These are phyloP conservation scores for Phytophthora hybrid DNA, from an alignment of 352 stramenopile species.

Conservation along the genomic window DNA sequence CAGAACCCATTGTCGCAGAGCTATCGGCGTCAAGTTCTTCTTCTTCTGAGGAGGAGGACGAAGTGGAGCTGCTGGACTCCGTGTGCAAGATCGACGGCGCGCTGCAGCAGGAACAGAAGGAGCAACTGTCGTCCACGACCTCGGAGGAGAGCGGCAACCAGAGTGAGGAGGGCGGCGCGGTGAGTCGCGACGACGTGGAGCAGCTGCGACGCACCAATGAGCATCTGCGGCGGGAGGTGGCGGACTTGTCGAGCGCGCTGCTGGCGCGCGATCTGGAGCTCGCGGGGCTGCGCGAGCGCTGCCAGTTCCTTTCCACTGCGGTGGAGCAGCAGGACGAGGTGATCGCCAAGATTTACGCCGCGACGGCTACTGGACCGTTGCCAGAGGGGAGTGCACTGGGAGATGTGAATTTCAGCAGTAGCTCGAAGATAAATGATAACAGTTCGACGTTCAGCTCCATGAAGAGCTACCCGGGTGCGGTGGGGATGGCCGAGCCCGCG, in stretches of 20 bases:
- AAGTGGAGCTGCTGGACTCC: conserved; percentile 40
- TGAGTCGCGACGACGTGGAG: conserved; percentile 34
- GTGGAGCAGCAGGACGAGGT: conserved; percentile 83
- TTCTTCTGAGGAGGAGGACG: conserved; percentile 31
- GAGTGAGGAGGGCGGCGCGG: conserved; percentile 6
- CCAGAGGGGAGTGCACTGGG: neutral
- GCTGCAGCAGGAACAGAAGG: conserved; percentile 2
- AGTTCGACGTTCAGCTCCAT: conserved; percentile 24
- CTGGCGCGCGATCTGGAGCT: conserved; percentile 84
- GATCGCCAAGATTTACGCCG: conserved; percentile 83
- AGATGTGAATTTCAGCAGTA: neutral
- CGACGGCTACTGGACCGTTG: conserved; percentile 1
- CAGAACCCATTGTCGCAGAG: neutral
- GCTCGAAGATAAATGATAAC: conserved; percentile 14
- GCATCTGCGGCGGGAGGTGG: conserved; percentile 58
- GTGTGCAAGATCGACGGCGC: conserved; percentile 36
- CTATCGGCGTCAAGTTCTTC: conserved; percentile 9
- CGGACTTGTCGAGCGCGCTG: conserved; percentile 74
- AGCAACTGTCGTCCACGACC: conserved; percentile 30
- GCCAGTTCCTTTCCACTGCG: conserved; percentile 60
- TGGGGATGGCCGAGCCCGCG: conserved; percentile 46
- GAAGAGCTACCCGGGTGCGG: conserved; percentile 36
- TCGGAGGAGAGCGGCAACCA: conserved; percentile 10
- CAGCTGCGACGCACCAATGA: conserved; percentile 54
- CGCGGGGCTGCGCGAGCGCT: conserved; percentile 65